These are phyloP conservation scores for Chrysosporium queenslandicum DNA, from an alignment of 2,329 filamentous ascomycete species.

Conservation along the genomic window DNA sequence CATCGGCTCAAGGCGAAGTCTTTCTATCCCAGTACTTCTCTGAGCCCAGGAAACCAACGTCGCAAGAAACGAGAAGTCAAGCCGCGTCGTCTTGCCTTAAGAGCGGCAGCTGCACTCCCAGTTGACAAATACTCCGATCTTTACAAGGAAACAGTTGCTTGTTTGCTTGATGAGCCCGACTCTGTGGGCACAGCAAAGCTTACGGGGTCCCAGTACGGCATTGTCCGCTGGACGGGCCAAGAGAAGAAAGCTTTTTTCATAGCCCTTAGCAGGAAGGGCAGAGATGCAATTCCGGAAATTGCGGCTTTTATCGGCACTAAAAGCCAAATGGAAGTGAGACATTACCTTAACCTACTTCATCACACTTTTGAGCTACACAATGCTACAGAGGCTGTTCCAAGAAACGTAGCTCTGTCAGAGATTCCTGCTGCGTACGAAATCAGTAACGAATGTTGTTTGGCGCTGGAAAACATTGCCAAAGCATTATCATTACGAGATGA, in stretches of 20 bases:
- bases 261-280: constrained; percentile 54
- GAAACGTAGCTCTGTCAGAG: constrained; percentile 43
- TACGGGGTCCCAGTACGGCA: constrained; percentile 52
- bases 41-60: constrained; percentile 10
- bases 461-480: constrained; percentile 60
- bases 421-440: constrained; percentile 66
- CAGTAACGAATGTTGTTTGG: constrained; percentile 52
- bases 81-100: constrained; percentile 2
- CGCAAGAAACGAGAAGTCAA: not conserved
- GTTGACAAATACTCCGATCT: constrained; percentile 41
- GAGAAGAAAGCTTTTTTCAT: constrained; percentile 67
- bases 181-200: constrained; percentile 20
- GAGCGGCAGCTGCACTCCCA: constrained; percentile 1
- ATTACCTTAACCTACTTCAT: constrained; percentile 57
- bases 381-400: constrained; percentile 25
- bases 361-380: constrained; percentile 39
- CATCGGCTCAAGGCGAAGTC: constrained; percentile 1
- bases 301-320: constrained; percentile 58
- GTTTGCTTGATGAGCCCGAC: constrained; percentile 12
- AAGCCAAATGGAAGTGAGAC: constrained; percentile 59
- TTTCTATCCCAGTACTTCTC: not conserved
- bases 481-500: constrained; percentile 56
- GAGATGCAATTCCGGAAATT: constrained; percentile 52
- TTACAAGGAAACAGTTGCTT: constrained; percentile 49
- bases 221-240: constrained; percentile 55